Evolutionary conservation across 2,329 filamentous ascomycete species (phyloP).

Genomic region (Metarhizium album): DNA sequence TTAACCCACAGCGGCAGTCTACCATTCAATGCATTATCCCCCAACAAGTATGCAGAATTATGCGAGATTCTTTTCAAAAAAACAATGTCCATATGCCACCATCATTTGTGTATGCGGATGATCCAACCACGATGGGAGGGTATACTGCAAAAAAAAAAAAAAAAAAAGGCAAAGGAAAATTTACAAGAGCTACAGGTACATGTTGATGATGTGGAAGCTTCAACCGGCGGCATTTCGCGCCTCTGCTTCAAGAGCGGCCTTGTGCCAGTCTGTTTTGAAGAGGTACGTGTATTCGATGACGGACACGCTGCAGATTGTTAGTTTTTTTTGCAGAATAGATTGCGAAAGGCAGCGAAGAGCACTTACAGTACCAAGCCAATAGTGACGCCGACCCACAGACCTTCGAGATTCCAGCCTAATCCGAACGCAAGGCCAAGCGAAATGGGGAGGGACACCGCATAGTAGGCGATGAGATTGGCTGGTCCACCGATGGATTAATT

Average conservation of each 20-base stretch:
- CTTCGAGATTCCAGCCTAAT: conserved; percentile 63
- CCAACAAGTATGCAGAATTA: too few relatives aligned
- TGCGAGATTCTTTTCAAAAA: not conserved
- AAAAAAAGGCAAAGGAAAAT: conserved; percentile 3
- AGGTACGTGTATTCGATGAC: conserved; percentile 44
- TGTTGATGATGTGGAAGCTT: conserved; percentile 5
- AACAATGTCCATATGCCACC: too few relatives aligned
- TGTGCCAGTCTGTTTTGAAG: conserved; percentile 41
- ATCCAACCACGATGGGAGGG: conserved; percentile 7
- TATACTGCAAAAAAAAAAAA: not conserved
- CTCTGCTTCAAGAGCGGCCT: conserved; percentile 41
- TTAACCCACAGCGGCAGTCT: too few relatives aligned
- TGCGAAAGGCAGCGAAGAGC: not conserved
- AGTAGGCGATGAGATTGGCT: conserved; percentile 78
- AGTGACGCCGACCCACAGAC: conserved; percentile 72
- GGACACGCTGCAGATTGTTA: conserved; percentile 28
- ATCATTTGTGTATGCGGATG: not conserved
- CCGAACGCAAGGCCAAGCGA: conserved; percentile 71
- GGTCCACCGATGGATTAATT: conserved; percentile 85
- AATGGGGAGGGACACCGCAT: conserved; percentile 74
- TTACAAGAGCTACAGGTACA: not conserved
- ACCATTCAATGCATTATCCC: too few relatives aligned
- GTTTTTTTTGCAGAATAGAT: not conserved
- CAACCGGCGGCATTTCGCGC: conserved; percentile 36
- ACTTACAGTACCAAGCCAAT: conserved; percentile 56